A percentile compares a stretch with the other conserved stretches of the same genome.
Evolutionary conservation across 1,284 basidiomycete genomes (phyloP).

Genomic region (Sporisorium graminicola): DNA sequence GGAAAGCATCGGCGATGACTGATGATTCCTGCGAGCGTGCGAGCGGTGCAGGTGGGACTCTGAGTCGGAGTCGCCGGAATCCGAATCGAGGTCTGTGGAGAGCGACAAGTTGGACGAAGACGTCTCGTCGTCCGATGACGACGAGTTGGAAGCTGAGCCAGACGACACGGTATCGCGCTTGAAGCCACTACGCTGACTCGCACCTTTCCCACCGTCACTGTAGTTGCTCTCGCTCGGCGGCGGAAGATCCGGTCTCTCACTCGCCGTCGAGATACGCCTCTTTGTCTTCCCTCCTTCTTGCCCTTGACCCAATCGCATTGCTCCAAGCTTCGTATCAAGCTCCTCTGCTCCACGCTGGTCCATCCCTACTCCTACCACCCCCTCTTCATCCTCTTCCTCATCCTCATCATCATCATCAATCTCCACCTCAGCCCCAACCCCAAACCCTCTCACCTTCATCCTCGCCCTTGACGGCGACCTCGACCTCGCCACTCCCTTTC

Average conservation of each 20-base stretch:
- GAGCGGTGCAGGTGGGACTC: neutral
- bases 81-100: constrained; percentile 21
- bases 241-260: constrained; percentile 42
- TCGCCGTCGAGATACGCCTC: constrained; percentile 38
- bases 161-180: constrained; percentile 7
- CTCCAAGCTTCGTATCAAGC: constrained; percentile 8
- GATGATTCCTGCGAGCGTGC: neutral
- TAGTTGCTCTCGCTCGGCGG: constrained; percentile 30
- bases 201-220: neutral
- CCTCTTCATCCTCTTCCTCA: constrained; percentile 54
- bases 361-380: too few relatives aligned
- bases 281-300: constrained; percentile 19
- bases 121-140: constrained; percentile 8
- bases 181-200: constrained; percentile 10
- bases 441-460: constrained; percentile 50
- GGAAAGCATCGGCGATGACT: neutral
- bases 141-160: too few relatives aligned
- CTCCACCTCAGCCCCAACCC: constrained; percentile 55
- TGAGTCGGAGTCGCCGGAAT: neutral
- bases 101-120: constrained; percentile 26
- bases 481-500: constrained; percentile 14
- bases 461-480: constrained; percentile 39
- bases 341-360: neutral
- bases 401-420: constrained; percentile 48
- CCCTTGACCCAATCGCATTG: constrained; percentile 2